Evolutionary conservation across 78 protist genomes (phyloP).

Genomic region (Tieghemostelium lacteum): DNA sequence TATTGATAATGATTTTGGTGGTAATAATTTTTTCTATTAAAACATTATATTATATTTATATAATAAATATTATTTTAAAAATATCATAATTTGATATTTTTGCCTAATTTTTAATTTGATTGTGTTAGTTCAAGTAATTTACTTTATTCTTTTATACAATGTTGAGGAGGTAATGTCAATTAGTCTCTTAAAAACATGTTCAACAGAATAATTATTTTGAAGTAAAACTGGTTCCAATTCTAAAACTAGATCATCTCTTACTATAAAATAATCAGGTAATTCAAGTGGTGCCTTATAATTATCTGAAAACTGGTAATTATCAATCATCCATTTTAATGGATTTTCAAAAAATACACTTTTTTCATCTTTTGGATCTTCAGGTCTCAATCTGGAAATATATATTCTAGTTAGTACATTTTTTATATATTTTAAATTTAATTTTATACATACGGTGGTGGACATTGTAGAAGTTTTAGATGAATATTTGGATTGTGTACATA

Average conservation of each 20-base stretch:
- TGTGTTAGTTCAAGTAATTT: too few species aligned
- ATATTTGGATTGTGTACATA: slow-evolving; percentile 75
- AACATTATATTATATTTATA: too few species aligned
- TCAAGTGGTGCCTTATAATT: not conserved
- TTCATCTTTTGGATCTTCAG: slow-evolving; percentile 16
- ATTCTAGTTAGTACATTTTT: not conserved
- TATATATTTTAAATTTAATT: not conserved
- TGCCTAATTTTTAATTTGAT: too few species aligned
- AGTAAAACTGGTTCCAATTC: not conserved
- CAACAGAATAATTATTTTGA: not conserved
- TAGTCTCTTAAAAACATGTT: not conserved
- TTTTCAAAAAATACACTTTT: slow-evolving; percentile 22
- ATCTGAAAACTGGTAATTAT: not conserved
- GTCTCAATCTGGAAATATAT: slow-evolving; percentile 1
- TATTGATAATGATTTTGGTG: too few species aligned
- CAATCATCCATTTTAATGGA: slow-evolving; percentile 23
- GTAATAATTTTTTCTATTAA: too few species aligned
- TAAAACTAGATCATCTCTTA: slow-evolving; percentile 26
- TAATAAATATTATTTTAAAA: too few species aligned
- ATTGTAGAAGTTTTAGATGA: slow-evolving; percentile 47
- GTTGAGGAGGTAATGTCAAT: slow-evolving; percentile 33
- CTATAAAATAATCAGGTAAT: slow-evolving; percentile 38
- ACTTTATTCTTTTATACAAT: not conserved
- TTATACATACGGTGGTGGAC: slow-evolving; percentile 78
- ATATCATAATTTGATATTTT: too few species aligned